Evolutionary conservation across 1,139 yeast species (phyloP), one percentile per base, ranked within the genome.

Genomic region (Debaryomycetaceae sp.): DNA sequence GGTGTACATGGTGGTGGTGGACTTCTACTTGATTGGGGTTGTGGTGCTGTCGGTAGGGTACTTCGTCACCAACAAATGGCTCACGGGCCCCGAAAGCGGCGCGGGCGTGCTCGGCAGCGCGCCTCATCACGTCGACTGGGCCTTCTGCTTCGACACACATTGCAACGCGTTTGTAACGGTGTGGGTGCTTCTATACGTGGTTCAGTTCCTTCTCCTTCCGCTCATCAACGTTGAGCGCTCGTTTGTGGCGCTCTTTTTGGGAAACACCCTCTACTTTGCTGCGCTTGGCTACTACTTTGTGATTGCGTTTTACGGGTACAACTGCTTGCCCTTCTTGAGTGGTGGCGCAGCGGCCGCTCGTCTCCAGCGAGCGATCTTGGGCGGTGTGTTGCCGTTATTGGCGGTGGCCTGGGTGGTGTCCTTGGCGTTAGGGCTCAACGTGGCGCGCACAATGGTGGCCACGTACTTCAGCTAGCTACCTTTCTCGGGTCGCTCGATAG

Each of bases 141-240:
- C 91, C 0, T 88, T 85, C 51, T 86, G 96, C 57, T 88, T 88
- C 53, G 96, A 88, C 50, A 80, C 88, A 16, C 96, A 88, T 55
- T 86, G 96, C 58, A 88, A 88, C 55, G 75, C 95, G 21, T 88
- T 85, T 47, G 61, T 88, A 43, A 65, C 83, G 17, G 79, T 88
- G 34, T 86, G 95, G 94, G 68, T 85, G 36, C 59, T 75, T 34
- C 65, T 88, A 25, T 88, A 88, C 51, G 71, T 85, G 42, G 45
- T 84, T 18, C 96, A 86, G 53, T 85, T 85, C 46, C 53, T 85
- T 27, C 56, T 86, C 34, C 61, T 86, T 38, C 96, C 96, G 1
- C 48, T 86, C 11, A 60, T 88, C 25, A 70, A 78, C 31, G 58
- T 77, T 44, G 71, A 77, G 43, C 76, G 72, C 37, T 79, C 89